phyloP scores from a whole-genome alignment of 2,329 filamentous ascomycete genomes.

The Samsoniella hepiali region DNA sequence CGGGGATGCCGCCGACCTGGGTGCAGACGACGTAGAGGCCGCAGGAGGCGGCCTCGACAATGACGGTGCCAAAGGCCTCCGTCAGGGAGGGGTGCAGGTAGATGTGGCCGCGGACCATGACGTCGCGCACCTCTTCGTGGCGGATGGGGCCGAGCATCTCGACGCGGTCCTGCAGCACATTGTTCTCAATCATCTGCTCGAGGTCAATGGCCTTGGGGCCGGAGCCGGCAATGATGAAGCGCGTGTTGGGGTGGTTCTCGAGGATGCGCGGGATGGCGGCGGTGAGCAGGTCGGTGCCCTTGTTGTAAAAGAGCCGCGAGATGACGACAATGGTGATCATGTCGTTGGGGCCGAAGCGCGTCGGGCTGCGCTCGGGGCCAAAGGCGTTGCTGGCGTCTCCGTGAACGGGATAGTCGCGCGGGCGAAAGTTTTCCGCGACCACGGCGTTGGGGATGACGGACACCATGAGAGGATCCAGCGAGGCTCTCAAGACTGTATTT shows the following conservation, averaged over 20 bases:
- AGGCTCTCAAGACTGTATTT: conserved; percentile 92
- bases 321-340: conserved; percentile 96
- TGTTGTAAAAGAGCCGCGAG: conserved; percentile 97
- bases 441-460: conserved; percentile 97
- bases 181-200: conserved; percentile 96
- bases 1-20: conserved; percentile 92
- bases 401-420: conserved; percentile 45
- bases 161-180: conserved; percentile 89
- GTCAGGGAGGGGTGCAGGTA: conserved; percentile 94
- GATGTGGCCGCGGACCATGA: conserved; percentile 96
- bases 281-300: conserved; percentile 94
- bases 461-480: conserved; percentile 92
- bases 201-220: conserved; percentile 96
- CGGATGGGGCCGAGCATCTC: conserved; percentile 88
- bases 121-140: conserved; percentile 93
- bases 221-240: conserved; percentile 94
- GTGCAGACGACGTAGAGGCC: conserved; percentile 96
- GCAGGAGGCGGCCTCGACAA: conserved; percentile 94
- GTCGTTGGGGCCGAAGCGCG: conserved; percentile 74
- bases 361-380: conserved; percentile 51
- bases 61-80: conserved; percentile 95
- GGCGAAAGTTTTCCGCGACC: conserved; percentile 92
- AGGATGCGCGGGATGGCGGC: conserved; percentile 92
- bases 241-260: conserved; percentile 83
- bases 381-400: conserved; percentile 33